phyloP scores from a whole-genome alignment of 2,329 filamentous ascomycete genomes.

The Purpureocillium takamizusanense region DNA sequence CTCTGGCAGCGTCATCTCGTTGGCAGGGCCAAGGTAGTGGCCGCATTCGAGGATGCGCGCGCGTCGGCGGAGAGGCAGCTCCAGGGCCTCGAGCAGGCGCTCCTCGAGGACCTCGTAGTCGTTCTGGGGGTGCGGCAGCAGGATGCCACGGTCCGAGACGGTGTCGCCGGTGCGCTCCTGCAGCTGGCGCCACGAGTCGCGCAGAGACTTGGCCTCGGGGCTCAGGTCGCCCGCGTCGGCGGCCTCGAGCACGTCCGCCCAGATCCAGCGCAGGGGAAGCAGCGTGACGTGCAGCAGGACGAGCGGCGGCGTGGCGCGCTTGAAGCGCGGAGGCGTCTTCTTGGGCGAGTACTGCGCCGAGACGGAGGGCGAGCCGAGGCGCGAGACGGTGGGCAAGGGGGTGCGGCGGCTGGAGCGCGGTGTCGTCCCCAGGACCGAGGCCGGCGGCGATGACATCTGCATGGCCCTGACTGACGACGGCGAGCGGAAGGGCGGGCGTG shows the following conservation, averaged over 20 bases:
- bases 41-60: constrained; percentile 67
- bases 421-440: constrained; percentile 49
- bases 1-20: constrained; percentile 32
- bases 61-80: constrained; percentile 54
- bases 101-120: constrained; percentile 77
- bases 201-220: constrained; percentile 39
- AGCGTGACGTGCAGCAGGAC: constrained; percentile 72
- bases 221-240: constrained; percentile 30
- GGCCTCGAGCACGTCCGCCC: constrained; percentile 46
- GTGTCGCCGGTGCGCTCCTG: constrained; percentile 65
- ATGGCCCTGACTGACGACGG: constrained; percentile 61
- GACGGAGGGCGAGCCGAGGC: constrained; percentile 44
- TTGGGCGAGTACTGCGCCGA: constrained; percentile 47
- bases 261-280: constrained; percentile 59
- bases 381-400: constrained; percentile 40
- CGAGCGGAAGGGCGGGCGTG: constrained; percentile 58
- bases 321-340: constrained; percentile 50
- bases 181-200: constrained; percentile 56
- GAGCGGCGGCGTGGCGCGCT: constrained; percentile 51
- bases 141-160: constrained; percentile 61
- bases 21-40: constrained; percentile 60
- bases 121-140: constrained; percentile 69
- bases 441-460: constrained; percentile 61
- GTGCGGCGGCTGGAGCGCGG: constrained; percentile 43
- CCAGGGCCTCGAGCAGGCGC: constrained; percentile 63